phyloP scores from a whole-genome alignment of 2,329 filamentous ascomycete species.

The Falciphora oryzae region DNA sequence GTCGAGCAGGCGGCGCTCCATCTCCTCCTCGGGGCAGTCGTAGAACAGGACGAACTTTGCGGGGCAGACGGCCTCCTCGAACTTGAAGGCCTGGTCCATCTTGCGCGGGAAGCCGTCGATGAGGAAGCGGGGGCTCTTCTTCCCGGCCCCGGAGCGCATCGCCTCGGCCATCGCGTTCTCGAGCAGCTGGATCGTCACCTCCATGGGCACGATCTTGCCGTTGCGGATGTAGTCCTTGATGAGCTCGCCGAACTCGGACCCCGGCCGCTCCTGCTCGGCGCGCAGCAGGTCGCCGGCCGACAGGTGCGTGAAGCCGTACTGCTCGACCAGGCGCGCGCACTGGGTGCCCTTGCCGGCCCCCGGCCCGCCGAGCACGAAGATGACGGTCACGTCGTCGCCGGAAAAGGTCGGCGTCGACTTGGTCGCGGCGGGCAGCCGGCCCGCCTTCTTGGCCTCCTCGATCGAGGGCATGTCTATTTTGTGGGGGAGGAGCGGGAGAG shows the following conservation, averaged over 20 bases:
- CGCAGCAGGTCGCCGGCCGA: conserved; percentile 90
- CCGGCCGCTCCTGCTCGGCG: conserved; percentile 82
- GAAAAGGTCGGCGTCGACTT: conserved; percentile 68
- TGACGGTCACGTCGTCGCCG: conserved; percentile 71
- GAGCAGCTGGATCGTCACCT: conserved; percentile 87
- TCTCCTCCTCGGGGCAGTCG: conserved; percentile 83
- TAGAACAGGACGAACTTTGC: conserved; percentile 88
- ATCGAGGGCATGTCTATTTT: conserved; percentile 34
- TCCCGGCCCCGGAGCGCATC: conserved; percentile 39
- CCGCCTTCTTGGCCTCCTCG: conserved; percentile 32
- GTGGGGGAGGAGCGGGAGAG: conserved; percentile 11
- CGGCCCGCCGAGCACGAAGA: conserved; percentile 94
- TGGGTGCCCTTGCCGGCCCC: conserved; percentile 97
- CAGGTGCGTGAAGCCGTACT: conserved; percentile 89
- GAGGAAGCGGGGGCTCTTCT: conserved; percentile 58
- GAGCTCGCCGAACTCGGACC: conserved; percentile 83
- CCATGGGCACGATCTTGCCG: conserved; percentile 96
- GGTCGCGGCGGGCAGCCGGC: conserved; percentile 40
- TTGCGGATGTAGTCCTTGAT: conserved; percentile 93
- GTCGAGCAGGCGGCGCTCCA: conserved; percentile 79
- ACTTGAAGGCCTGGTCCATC: conserved; percentile 92
- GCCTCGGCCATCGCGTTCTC: conserved; percentile 85
- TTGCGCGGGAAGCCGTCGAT: conserved; percentile 88
- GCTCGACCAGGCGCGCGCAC: conserved; percentile 77
- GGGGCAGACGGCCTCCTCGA: conserved; percentile 82